Base-by-base conservation (phyloP, 139 green algal species). In the Prasinococcaceae sp. region DNA sequence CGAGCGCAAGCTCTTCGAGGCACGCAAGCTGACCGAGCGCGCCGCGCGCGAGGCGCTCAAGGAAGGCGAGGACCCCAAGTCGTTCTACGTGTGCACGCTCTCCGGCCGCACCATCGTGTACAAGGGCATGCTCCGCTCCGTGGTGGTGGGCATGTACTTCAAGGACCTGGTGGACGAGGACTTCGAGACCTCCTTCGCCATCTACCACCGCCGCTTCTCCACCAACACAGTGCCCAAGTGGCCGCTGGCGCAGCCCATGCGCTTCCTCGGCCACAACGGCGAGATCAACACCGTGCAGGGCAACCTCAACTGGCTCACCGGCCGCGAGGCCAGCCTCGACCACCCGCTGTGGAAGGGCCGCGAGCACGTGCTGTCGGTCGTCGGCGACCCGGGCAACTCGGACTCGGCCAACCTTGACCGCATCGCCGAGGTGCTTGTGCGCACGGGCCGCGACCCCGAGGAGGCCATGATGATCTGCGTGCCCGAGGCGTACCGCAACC, bases 281-380 rank as follows among this genome's bases (percentile, higher is more conserved):
- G 90, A 98, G 75, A 98, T 98, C 77, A 98, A 98, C 81, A 98
- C 90, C 0, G 67, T 98, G 60, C 87, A 94, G 74, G 90, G 90
- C 63, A 99, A 99, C 78, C 76, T 99, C 26, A 99, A 99, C 75
- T 97, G 90, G 90, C 84, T 96, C 55, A 76, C 80, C 8, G 93
- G 82, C 3, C 79, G 87, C 28, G 78, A 98, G 80, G 66, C 78
- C 27, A 76, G 79, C 42, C 73, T 99, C 41, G 78, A 50, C 19
- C 74, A 87, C 69, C 78, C 81, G 2, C 53, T 93, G 1, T 98
- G 87, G 90, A 47, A 76, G 6, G 86, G 88, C 22, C 74, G 88
- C 16, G 90, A 98, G 74, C 50, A 57, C 19, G 85, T 93, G 43
- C 73, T 99, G 36, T 69, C 78, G 37, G 89, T 88, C 10, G 74